Evolutionary conservation across 805 yeast genomes (phyloP).

Genomic region (Saturnispora sekii): DNA sequence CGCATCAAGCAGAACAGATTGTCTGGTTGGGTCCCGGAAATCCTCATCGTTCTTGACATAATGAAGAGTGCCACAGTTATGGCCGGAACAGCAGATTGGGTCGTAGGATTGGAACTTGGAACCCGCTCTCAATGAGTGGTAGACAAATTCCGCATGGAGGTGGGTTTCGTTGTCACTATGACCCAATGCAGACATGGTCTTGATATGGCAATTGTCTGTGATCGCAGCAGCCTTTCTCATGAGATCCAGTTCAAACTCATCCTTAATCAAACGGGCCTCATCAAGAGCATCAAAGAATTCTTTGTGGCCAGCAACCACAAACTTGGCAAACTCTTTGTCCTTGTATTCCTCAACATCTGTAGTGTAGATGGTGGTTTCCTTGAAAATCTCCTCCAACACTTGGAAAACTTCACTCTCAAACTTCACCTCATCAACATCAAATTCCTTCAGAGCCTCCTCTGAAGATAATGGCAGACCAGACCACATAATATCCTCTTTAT

Average conservation of each 20-base stretch:
- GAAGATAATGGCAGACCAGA: constrained; percentile 72
- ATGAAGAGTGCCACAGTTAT: constrained; percentile 84
- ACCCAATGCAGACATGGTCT: constrained; percentile 88
- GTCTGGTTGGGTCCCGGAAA: constrained; percentile 38
- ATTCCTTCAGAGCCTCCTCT: constrained; percentile 54
- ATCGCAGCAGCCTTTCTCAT: constrained; percentile 76
- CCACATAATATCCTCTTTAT: constrained; percentile 92
- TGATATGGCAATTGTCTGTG: constrained; percentile 80
- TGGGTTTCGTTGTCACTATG: constrained; percentile 84
- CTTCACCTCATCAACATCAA: constrained; percentile 75
- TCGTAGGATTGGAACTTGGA: constrained; percentile 84
- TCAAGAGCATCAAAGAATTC: constrained; percentile 68
- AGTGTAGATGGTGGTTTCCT: constrained; percentile 33
- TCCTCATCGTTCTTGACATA: constrained; percentile 64
- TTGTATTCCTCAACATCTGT: constrained; percentile 46
- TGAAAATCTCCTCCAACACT: constrained; percentile 19
- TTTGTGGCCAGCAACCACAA: constrained; percentile 34
- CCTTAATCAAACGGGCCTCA: constrained; percentile 80
- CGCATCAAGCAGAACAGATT: constrained; percentile 79
- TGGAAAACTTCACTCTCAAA: constrained; percentile 43
- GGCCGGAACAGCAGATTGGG: constrained; percentile 93
- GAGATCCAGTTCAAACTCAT: constrained; percentile 65
- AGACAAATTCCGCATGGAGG: constrained; percentile 89
- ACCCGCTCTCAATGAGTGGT: constrained; percentile 91
- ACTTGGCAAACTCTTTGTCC: constrained; percentile 24